Evolutionary conservation across 2,329 filamentous ascomycete species (phyloP).

Genomic region (Nigrospora osmanthi): DNA sequence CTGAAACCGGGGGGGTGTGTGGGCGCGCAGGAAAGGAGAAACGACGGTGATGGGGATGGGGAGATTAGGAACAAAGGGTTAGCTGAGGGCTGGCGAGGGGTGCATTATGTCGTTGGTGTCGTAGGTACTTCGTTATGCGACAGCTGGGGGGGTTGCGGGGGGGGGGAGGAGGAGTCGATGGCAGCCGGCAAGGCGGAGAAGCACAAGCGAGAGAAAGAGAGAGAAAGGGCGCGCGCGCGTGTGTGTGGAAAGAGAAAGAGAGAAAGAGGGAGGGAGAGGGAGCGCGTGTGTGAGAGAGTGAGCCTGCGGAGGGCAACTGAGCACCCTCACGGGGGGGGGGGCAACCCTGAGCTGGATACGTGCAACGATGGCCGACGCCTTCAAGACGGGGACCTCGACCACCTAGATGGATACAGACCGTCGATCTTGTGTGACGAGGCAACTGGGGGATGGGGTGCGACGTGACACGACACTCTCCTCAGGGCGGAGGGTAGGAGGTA

Average conservation of each 20-base stretch:
- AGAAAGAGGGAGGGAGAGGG: not conserved
- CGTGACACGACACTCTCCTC: no score
- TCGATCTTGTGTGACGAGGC: no score
- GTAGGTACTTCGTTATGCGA: not conserved
- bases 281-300: no score
- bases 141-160: not conserved
- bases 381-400: no score
- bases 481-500: no score
- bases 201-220: not conserved
- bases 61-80: constrained; percentile 1
- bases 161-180: no score
- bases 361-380: no score
- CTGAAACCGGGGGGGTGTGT: not conserved
- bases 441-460: no score
- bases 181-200: not conserved
- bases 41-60: constrained; percentile 1
- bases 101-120: constrained; percentile 2
- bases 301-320: not conserved
- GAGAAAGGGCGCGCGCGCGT: not conserved
- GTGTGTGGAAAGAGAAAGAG: not conserved
- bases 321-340: no score
- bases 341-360: no score
- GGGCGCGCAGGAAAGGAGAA: not conserved
- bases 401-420: no score
- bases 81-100: constrained; percentile 4